These are phyloP conservation scores for Mortierella sp. DNA, from an alignment of 371 early-diverging fungal genomes.

Conservation along the genomic window DNA sequence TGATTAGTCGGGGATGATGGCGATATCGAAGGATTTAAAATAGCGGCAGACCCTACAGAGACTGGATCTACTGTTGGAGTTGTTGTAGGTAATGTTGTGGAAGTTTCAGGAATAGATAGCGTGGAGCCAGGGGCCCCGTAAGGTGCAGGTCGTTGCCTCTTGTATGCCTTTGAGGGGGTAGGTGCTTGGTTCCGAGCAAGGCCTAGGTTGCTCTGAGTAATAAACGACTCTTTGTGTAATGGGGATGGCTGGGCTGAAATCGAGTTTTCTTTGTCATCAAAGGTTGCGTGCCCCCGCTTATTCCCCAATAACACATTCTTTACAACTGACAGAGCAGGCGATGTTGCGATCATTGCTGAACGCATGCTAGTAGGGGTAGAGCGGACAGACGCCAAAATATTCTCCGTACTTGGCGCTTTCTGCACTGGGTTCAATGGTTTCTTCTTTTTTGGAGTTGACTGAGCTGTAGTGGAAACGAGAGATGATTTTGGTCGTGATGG, in stretches of 20 bases:
- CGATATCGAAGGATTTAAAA: background rate
- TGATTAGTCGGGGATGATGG: too few species aligned
- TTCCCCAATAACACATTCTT: conserved; percentile 29
- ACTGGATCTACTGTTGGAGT: background rate
- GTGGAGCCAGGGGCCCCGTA: background rate
- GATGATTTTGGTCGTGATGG: conserved; percentile 1
- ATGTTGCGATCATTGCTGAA: conserved; percentile 11
- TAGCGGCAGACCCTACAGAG: background rate
- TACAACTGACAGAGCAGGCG: conserved; percentile 17
- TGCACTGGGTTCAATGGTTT: conserved; percentile 53
- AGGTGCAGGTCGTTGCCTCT: conserved; percentile 24
- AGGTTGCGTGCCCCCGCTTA: conserved; percentile 22
- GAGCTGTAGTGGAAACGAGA: background rate
- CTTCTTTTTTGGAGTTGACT: conserved; percentile 42
- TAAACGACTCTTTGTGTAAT: background rate
- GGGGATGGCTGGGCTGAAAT: background rate
- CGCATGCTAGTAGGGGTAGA: conserved; percentile 11
- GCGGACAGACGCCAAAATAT: conserved; percentile 46
- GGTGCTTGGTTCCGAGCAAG: background rate
- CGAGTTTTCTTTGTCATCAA: conserved; percentile 48
- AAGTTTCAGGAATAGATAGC: background rate
- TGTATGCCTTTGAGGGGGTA: conserved; percentile 13
- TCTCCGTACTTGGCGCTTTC: conserved; percentile 48
- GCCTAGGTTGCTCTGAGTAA: background rate
- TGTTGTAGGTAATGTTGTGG: background rate